Conservation (phyloP, 768 basidiomycete genomes). For the Suillus clintonianus region DNA sequence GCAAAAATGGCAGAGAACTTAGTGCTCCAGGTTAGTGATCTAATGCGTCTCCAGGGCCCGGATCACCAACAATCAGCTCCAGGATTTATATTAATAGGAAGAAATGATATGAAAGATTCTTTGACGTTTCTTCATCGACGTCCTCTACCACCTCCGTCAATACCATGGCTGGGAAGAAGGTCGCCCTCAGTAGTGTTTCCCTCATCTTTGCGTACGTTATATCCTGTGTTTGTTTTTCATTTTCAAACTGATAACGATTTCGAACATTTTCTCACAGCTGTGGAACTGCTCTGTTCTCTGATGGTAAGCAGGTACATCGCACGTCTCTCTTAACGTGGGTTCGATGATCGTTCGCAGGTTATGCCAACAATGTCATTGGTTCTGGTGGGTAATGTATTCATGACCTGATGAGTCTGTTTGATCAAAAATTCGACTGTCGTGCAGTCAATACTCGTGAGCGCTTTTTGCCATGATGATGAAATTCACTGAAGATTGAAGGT, state of each 20-base stretch:
- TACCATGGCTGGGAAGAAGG: slow-evolving; percentile 10
- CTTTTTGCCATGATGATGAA: neutral
- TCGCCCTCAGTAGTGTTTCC: slow-evolving; percentile 55
- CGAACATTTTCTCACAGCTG: slow-evolving; percentile 46
- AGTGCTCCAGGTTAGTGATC: neutral
- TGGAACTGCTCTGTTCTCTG: slow-evolving; percentile 86
- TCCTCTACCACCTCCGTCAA: slow-evolving; percentile 2
- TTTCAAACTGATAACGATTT: slow-evolving; percentile 1
- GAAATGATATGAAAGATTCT: neutral
- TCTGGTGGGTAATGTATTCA: slow-evolving; percentile 50
- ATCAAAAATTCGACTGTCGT: slow-evolving; percentile 4
- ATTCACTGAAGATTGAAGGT: slow-evolving; percentile 8
- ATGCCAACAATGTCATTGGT: slow-evolving; percentile 81
- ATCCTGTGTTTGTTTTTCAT: neutral
- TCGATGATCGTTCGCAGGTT: slow-evolving; percentile 48
- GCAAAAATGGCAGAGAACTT: neutral
- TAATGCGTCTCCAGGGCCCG: neutral
- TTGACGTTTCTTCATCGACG: neutral
- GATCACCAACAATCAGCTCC: neutral
- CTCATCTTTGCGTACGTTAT: slow-evolving; percentile 80
- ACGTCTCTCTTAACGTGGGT: neutral
- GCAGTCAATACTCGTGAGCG: slow-evolving; percentile 69
- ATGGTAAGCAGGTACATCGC: slow-evolving; percentile 49
- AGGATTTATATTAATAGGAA: neutral
- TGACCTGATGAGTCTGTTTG: neutral